Conservation (phyloP, 2,329 filamentous ascomycete species). For the Stachybotrys chartarum region DNA sequence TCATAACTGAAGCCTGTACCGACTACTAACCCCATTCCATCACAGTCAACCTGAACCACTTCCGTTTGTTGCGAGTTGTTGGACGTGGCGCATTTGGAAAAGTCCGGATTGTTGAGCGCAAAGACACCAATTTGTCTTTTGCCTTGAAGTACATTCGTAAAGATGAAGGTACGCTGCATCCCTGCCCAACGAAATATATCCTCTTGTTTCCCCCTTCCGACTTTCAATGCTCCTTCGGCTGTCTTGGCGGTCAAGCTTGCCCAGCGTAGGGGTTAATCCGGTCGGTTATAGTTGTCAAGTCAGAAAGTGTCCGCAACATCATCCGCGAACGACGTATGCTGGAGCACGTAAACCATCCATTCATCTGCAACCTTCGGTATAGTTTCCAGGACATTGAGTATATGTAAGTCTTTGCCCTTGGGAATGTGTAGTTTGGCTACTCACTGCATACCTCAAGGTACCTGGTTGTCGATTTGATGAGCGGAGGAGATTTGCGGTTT, state of each 20-base stretch:
- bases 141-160: constrained; percentile 97
- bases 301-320: constrained; percentile 96
- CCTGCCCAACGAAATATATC: not conserved
- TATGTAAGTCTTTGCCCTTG: constrained; percentile 53
- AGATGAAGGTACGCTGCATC: constrained; percentile 72
- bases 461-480: constrained; percentile 97
- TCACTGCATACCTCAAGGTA: constrained; percentile 52
- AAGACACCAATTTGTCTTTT: constrained; percentile 89
- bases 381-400: constrained; percentile 99
- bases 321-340: constrained; percentile 96
- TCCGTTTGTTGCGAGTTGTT: constrained; percentile 88
- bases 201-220: too few relatives aligned
- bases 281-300: constrained; percentile 69
- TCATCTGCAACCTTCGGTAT: constrained; percentile 96
- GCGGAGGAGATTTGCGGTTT: constrained; percentile 89
- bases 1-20: not conserved
- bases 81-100: constrained; percentile 98
- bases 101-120: constrained; percentile 95
- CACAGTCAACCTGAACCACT: constrained; percentile 92
- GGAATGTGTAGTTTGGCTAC: not conserved
- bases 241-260: not conserved
- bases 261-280: constrained; percentile 10
- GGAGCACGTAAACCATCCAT: constrained; percentile 94
- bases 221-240: too few relatives aligned
- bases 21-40: not conserved